Base-by-base conservation (phyloP, 352 stramenopile genomes). In the Phytophthora foliorum region DNA sequence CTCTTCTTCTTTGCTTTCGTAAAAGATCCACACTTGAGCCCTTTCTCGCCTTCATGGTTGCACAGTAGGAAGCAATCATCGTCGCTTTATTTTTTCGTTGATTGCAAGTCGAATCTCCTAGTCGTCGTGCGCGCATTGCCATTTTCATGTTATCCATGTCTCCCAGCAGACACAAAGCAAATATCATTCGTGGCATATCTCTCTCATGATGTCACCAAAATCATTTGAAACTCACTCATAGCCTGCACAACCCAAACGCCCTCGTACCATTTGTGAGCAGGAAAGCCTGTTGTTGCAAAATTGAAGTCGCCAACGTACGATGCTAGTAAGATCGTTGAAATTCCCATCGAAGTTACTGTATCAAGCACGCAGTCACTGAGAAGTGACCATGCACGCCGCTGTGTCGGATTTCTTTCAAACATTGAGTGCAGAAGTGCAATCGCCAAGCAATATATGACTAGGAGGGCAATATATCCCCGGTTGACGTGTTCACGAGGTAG, bases 191-290 rank as follows among this genome's bases (percentile, higher is more conserved):
- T 2, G 69, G n/a, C 4, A 66, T n/a, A 32, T 81, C 69, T 24
- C 32, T 48, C 46, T n/a, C 69, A 67, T 2, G 69, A 78, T 6
- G 29, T 38, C 6, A 80, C 72, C 5, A 77, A 19, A 36, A 77
- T 57, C 24, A 87, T 55, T 21, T 67, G 64, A 34, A 84, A 77
- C 24, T 84, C 73, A 38, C 71, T 80, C 25, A 71, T 56, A 11
- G 70, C 60, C 34, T 76, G 62, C 7, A 72, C 65, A 21, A 75
- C 65, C 75, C 74, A 81, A 5, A 29, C 17, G 41, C 81, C 66
- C 6, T 69, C 49, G 50, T 69, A 81, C 75, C 75, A 87, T 32
- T 67, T 72, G 22, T 42, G 32, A 17, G 44, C 29, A 14, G 46
- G 49, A 22, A 67, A 78, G 11, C 41, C 56, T 21, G 39, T 25